Conservation (phyloP, 192 early-diverging fungal species). For the Podila epigama region DNA sequence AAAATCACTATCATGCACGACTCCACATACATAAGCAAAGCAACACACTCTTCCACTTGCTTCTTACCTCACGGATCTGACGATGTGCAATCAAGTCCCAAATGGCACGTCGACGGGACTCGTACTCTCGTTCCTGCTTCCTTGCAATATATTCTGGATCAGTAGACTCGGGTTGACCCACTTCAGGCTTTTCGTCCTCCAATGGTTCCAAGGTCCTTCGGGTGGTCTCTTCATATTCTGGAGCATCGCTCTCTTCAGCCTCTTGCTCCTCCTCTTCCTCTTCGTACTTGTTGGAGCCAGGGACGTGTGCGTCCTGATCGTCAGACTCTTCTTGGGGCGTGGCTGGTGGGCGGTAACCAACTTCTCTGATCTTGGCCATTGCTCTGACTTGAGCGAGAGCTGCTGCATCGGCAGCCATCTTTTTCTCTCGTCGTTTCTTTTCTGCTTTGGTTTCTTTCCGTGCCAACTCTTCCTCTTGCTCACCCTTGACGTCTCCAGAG, state of each 20-base stretch:
- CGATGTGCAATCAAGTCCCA: conserved; percentile 46
- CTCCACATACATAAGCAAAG: no score
- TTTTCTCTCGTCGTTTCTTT: conserved; percentile 31
- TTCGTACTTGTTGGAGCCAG: conserved; percentile 18
- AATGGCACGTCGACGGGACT: conserved; percentile 27
- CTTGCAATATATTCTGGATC: conserved; percentile 24
- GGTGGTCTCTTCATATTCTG: conserved; percentile 12
- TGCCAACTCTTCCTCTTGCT: conserved; percentile 13
- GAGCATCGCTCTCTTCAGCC: conserved; percentile 17
- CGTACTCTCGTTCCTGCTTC: conserved; percentile 39
- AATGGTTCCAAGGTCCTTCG: conserved; percentile 16
- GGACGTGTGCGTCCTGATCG: conserved; percentile 32
- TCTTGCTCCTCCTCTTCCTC: conserved; percentile 27
- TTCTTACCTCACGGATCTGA: conserved; percentile 39
- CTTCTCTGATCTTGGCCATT: conserved; percentile 31
- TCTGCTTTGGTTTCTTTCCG: conserved; percentile 38
- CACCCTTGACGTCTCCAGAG: conserved; percentile 15
- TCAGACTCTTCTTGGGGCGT: conserved; percentile 11
- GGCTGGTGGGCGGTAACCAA: conserved; percentile 13
- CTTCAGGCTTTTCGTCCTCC: conserved; percentile 9
- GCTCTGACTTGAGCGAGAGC: conserved; percentile 42
- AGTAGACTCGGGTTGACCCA: background rate
- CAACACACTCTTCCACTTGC: background rate
- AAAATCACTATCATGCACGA: no score
- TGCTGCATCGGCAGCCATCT: conserved; percentile 28